Conservation (phyloP, 2,329 filamentous ascomycete species). For the Tolypocladium inflatum region DNA sequence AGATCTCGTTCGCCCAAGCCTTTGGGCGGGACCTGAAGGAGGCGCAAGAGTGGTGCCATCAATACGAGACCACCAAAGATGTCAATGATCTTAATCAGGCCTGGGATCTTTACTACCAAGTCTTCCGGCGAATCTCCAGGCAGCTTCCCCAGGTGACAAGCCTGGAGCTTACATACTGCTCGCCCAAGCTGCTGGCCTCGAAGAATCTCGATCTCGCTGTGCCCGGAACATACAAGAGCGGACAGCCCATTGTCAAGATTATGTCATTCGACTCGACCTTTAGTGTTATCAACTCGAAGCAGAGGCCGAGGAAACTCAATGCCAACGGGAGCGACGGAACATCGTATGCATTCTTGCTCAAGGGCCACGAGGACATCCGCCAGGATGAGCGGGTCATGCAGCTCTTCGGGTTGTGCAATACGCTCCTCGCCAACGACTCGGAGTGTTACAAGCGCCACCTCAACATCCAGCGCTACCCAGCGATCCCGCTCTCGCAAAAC, state of each 20-base stretch:
- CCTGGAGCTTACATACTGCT: constrained; percentile 93
- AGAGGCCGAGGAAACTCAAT: constrained; percentile 82
- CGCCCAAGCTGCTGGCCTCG: constrained; percentile 79
- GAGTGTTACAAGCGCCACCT: constrained; percentile 97
- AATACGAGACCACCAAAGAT: constrained; percentile 82
- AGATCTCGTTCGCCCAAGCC: constrained; percentile 95
- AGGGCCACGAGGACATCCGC: constrained; percentile 98
- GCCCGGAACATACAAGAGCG: constrained; percentile 87
- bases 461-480: constrained; percentile 90
- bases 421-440: constrained; percentile 82
- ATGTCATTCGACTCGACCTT: constrained; percentile 83
- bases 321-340: constrained; percentile 83
- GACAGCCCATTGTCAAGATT: constrained; percentile 70
- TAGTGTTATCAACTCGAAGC: constrained; percentile 92
- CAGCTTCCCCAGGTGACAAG: constrained; percentile 89
- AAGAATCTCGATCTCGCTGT: constrained; percentile 85
- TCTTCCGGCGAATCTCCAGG: constrained; percentile 89
- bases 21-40: constrained; percentile 94
- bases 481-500: constrained; percentile 94
- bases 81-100: constrained; percentile 93
- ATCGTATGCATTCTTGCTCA: constrained; percentile 81
- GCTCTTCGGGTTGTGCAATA: constrained; percentile 95
- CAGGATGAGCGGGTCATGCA: constrained; percentile 99
- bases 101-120: constrained; percentile 98
- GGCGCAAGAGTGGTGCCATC: constrained; percentile 89